phyloP scores from a whole-genome alignment of 1,139 yeast genomes.

The Sugiyamaella japonica region DNA sequence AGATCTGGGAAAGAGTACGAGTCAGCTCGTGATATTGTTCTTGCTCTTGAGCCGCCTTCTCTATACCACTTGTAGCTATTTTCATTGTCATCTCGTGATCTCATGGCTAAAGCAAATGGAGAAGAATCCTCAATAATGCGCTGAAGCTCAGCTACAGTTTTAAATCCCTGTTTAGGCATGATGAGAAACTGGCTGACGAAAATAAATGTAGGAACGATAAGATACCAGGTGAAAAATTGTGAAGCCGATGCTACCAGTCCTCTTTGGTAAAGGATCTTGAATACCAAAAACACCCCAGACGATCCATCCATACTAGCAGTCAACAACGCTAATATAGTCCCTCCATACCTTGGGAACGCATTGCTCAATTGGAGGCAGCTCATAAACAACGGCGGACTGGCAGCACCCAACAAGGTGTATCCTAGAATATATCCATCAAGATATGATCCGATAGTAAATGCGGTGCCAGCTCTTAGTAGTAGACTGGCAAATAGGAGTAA shows the following conservation, averaged over 20 bases:
- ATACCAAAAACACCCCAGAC: constrained; percentile 67
- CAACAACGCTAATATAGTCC: constrained; percentile 65
- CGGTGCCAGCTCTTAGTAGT: constrained; percentile 56
- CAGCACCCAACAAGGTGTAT: constrained; percentile 65
- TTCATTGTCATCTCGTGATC: neutral
- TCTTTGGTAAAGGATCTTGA: constrained; percentile 62
- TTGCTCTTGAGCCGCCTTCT: neutral
- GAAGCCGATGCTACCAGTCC: constrained; percentile 43
- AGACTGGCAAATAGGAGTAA: constrained; percentile 43
- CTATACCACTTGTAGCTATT: constrained; percentile 1
- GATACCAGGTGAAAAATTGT: constrained; percentile 63
- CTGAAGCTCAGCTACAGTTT: constrained; percentile 22
- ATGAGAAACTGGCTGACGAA: constrained; percentile 66
- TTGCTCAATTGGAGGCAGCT: constrained; percentile 78
- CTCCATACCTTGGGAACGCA: constrained; percentile 69
- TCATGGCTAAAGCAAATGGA: constrained; percentile 16
- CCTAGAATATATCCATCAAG: constrained; percentile 67
- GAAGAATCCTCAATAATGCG: constrained; percentile 17
- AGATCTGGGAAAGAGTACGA: neutral
- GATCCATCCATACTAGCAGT: constrained; percentile 82
- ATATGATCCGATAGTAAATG: constrained; percentile 47
- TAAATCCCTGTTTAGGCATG: constrained; percentile 57
- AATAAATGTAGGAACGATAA: constrained; percentile 73
- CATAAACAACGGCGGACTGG: constrained; percentile 81
- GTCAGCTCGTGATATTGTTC: neutral